Base-by-base conservation (phyloP, 352 stramenopile species). In the Pythium guiyangense region DNA sequence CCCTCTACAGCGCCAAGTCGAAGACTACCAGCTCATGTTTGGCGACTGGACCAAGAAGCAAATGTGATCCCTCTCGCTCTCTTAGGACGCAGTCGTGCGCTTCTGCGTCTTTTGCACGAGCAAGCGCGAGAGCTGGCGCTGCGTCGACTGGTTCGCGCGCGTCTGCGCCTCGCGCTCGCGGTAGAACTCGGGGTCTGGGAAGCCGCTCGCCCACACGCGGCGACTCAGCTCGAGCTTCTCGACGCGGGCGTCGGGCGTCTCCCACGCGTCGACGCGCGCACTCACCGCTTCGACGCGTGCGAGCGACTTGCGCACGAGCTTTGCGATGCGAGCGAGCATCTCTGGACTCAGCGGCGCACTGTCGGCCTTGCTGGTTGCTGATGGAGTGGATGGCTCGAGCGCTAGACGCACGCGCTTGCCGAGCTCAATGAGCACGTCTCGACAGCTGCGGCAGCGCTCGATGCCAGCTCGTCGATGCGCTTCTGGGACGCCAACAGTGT, bases 1-100 rank as follows among this genome's bases (percentile, higher is more conserved):
- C 9, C 17, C 31, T 49, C 39, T 37, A 47, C 56, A 90, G 79
- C 62, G 74, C 18, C 80, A 90, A 71, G 26, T 90, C 0, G 78
- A 90, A 31, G 83, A 92, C 54, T 92, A 91, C 47, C 73, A 89
- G 62, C 69, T 83, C 58, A 74, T 92, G 71, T 91, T 92, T 60
- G 83, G 80, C 15, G 83, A 92, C 55, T 92, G 80, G 78, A 81
- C 72, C 4, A 92, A 92, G 69, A 92, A 92, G 64, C 63, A 90
- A 49, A 85, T 86, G 64, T 92, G 69, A 40, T 12, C 20, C n/a
- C 39, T 44, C 15, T 44, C 39, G 14, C 39, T 20, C 18, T 5
- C 39, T 44, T 37, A 10, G 10, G 5, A 9, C 6, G 12, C 31
- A 44, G 39, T 20, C 39, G 39, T 22, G 39, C 5, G 39, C 39